Conservation (phyloP, 1,284 basidiomycete species). For the Xerocomus amazonicus region DNA sequence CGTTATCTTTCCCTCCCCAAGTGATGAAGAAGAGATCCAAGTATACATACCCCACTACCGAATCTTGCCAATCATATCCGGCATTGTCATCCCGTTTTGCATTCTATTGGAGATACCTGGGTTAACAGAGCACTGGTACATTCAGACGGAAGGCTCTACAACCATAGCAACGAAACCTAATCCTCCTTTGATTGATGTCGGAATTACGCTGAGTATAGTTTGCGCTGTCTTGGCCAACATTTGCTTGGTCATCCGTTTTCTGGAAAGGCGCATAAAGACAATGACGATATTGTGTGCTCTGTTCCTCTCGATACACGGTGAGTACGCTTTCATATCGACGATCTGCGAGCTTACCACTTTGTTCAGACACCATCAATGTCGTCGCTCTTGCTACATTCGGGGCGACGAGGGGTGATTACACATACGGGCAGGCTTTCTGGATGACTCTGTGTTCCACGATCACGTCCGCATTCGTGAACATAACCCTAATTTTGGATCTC, state of each 20-base stretch:
- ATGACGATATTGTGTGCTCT: slow-evolving; percentile 64
- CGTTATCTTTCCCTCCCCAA: slow-evolving; percentile 21
- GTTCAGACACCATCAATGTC: slow-evolving; percentile 68
- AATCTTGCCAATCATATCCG: slow-evolving; percentile 62
- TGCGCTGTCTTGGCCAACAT: slow-evolving; percentile 70
- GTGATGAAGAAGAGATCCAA: slow-evolving; percentile 24
- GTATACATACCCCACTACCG: slow-evolving; percentile 46
- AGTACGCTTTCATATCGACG: slow-evolving; percentile 15
- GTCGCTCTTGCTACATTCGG: slow-evolving; percentile 62
- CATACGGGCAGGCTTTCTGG: slow-evolving; percentile 76
- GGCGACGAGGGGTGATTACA: slow-evolving; percentile 64
- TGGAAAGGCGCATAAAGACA: slow-evolving; percentile 59
- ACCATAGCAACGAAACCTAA: slow-evolving; percentile 53
- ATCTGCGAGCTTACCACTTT: background rate
- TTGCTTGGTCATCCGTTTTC: slow-evolving; percentile 66
- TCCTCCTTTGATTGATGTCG: slow-evolving; percentile 57
- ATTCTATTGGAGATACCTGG: slow-evolving; percentile 81
- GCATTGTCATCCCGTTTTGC: slow-evolving; percentile 70
- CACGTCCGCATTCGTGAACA: slow-evolving; percentile 63
- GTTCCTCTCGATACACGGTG: slow-evolving; percentile 67
- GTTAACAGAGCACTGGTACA: slow-evolving; percentile 68
- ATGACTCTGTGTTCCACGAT: slow-evolving; percentile 76
- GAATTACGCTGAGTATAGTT: slow-evolving; percentile 62
- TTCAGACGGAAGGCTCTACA: slow-evolving; percentile 46
- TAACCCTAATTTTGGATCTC: slow-evolving; percentile 66